phyloP scores from a whole-genome alignment of 2,329 filamentous ascomycete species.

The Alternaria sp. region DNA sequence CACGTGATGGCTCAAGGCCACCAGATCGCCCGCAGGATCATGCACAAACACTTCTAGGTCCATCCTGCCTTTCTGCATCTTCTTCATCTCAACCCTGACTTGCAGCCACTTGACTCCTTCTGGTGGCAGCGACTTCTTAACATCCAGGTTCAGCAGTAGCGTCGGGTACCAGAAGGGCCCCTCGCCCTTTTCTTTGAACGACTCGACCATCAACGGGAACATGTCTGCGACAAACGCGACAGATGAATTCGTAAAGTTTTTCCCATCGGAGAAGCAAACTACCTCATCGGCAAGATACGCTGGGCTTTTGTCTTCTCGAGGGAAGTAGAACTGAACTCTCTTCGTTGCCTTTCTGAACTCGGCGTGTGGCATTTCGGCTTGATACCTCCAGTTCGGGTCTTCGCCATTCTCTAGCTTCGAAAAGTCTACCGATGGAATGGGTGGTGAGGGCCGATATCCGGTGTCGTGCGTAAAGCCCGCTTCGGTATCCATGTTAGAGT shows the following conservation, averaged over 20 bases:
- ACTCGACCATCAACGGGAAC: constrained; percentile 72
- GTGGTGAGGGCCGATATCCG: constrained; percentile 61
- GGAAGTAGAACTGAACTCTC: constrained; percentile 64
- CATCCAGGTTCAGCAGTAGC: constrained; percentile 75
- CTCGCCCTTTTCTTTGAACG: constrained; percentile 44
- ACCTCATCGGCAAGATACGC: constrained; percentile 68
- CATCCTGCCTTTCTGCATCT: constrained; percentile 74
- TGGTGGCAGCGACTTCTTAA: constrained; percentile 75
- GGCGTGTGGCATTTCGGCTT: constrained; percentile 55
- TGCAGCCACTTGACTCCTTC: constrained; percentile 78
- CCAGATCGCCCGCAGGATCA: constrained; percentile 70
- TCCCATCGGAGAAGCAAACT: constrained; percentile 68
- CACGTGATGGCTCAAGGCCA: constrained; percentile 75
- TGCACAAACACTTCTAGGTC: constrained; percentile 76
- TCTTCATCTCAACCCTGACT: constrained; percentile 70
- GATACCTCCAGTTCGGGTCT: constrained; percentile 61
- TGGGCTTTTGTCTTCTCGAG: constrained; percentile 55
- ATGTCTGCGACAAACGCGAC: constrained; percentile 74
- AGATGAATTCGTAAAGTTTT: constrained; percentile 69
- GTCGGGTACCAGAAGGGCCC: constrained; percentile 77
- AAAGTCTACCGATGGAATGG: constrained; percentile 55
- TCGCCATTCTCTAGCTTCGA: constrained; percentile 53
- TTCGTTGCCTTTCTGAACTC: constrained; percentile 60
- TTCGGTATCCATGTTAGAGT: constrained; percentile 69
- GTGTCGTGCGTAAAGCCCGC: constrained; percentile 66